Evolutionary conservation across 2,329 filamentous ascomycete genomes (phyloP).

Genomic region (Aureobasidium sp.): DNA sequence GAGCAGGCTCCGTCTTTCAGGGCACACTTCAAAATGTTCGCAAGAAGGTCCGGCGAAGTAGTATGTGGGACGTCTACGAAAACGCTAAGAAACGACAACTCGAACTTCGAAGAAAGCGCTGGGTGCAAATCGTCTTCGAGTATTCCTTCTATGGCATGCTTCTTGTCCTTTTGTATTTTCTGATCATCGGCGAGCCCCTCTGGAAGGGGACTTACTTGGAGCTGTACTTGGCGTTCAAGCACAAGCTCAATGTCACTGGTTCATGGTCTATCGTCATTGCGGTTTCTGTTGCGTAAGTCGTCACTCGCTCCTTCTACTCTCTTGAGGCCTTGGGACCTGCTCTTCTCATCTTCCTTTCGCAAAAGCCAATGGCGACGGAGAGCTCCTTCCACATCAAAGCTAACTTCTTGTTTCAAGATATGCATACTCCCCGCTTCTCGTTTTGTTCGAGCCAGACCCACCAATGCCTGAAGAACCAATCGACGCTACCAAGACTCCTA

Average conservation of each 20-base stretch:
- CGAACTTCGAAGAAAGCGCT: conserved; percentile 22
- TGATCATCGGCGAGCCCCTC: conserved; percentile 38
- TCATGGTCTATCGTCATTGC: conserved; percentile 30
- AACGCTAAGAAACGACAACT: conserved; percentile 19
- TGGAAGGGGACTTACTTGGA: conserved; percentile 39
- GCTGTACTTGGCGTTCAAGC: conserved; percentile 34
- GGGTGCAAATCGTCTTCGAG: conserved; percentile 33
- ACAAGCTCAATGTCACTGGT: conserved; percentile 33
- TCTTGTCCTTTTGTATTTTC: conserved; percentile 36
- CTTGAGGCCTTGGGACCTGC: neutral
- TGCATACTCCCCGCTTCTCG: conserved; percentile 24
- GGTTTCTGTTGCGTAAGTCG: conserved; percentile 23
- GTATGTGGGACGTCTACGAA: conserved; percentile 21
- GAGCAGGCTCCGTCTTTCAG: conserved; percentile 12
- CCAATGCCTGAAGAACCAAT: conserved; percentile 23
- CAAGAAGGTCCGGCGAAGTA: conserved; percentile 8
- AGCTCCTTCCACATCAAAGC: neutral
- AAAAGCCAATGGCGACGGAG: neutral
- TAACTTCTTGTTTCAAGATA: conserved; percentile 14
- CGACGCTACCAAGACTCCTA: conserved; percentile 18
- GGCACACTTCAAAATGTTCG: neutral
- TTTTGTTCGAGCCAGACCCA: conserved; percentile 29
- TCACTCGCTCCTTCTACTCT: neutral
- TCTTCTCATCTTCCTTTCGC: neutral
- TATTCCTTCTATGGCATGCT: conserved; percentile 31